Conservation (phyloP, 2,329 filamentous ascomycete genomes). For the Tolypocladium album region DNA sequence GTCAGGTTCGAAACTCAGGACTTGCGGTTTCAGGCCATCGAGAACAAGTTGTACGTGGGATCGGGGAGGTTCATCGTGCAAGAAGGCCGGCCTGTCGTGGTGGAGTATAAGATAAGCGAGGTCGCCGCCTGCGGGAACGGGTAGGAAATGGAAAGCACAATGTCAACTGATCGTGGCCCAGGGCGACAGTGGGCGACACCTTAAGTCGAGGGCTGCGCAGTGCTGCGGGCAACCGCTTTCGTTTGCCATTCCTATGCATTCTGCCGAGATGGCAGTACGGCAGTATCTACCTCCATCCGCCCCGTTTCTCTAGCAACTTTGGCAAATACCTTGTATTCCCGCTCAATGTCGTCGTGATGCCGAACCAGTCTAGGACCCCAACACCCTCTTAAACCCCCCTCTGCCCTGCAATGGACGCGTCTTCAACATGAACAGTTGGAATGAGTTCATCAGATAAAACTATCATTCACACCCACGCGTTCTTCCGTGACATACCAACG, state of each 20-base stretch:
- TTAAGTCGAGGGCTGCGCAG: background rate
- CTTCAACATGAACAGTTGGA: background rate
- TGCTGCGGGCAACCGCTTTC: background rate
- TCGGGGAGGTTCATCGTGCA: slow-evolving; percentile 29
- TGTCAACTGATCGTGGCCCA: background rate
- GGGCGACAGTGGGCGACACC: background rate
- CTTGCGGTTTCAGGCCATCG: slow-evolving; percentile 9
- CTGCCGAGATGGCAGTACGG: background rate
- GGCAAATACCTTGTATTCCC: background rate
- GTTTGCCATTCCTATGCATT: background rate
- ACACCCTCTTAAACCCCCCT: background rate
- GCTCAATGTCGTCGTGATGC: background rate
- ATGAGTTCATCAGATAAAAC: background rate
- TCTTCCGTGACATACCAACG: background rate
- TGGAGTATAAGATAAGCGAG: slow-evolving; percentile 33
- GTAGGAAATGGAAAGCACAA: background rate
- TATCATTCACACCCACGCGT: background rate
- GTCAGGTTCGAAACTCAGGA: background rate
- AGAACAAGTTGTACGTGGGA: slow-evolving; percentile 28
- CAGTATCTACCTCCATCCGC: background rate
- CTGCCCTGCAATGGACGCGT: background rate
- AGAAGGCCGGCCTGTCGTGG: slow-evolving; percentile 18
- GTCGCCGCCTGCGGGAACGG: slow-evolving; percentile 11
- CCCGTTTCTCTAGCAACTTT: background rate
- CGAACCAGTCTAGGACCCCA: background rate